phyloP scores from a whole-genome alignment of 257 asterid species.

The Paraleonurus japonicus region DNA sequence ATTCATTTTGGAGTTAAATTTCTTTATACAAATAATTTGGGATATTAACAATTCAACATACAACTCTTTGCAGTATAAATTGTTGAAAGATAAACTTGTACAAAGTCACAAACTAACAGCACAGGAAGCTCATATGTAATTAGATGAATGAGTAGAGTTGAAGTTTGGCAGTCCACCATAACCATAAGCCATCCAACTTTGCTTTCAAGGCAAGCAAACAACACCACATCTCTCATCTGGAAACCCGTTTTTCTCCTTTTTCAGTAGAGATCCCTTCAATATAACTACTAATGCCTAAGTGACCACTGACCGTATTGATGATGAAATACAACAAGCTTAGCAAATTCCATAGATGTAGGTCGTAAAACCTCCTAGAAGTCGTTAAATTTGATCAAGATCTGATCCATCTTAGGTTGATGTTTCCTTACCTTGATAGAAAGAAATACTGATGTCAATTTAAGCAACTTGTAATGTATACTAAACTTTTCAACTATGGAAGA shows the following conservation, averaged over 20 bases:
- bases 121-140: neutral
- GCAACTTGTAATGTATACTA: neutral
- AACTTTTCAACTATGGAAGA: neutral
- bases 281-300: neutral
- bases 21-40: neutral
- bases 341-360: neutral
- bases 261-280: neutral
- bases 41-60: neutral
- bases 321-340: neutral
- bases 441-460: conserved; percentile 9
- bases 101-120: conserved; percentile 7
- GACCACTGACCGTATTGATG: neutral
- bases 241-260: conserved; percentile 11
- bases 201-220: conserved; percentile 25
- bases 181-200: conserved; percentile 7
- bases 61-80: neutral
- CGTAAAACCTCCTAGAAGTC: conserved; percentile 39
- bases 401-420: conserved; percentile 76
- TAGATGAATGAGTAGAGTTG: neutral
- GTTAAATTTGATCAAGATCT: conserved; percentile 56
- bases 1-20: neutral
- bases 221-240: neutral
- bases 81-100: neutral
- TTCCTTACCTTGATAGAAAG: conserved; percentile 58
- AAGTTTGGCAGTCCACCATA: neutral